Percentiles rank a stretch among this genome's conserved stretches.
Evolutionary conservation across 768 basidiomycete species (phyloP).

Genomic region (Exsudoporus frostii): DNA sequence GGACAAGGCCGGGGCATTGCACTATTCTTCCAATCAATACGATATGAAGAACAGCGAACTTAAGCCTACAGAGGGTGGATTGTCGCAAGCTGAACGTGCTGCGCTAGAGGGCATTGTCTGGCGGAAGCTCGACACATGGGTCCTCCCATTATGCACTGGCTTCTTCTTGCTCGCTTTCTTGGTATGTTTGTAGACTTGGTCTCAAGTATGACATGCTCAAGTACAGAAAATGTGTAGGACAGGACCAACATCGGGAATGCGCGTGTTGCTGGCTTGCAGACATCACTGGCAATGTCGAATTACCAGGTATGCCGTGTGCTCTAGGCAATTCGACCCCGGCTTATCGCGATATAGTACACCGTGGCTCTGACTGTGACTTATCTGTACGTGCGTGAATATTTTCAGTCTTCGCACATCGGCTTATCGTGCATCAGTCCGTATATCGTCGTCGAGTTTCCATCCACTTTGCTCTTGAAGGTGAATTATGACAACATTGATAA

Average conservation of each 20-base stretch:
- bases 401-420: not conserved
- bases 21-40: not conserved
- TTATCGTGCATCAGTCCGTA: conserved; percentile 36
- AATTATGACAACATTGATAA: not conserved
- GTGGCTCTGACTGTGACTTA: conserved; percentile 31
- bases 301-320: conserved; percentile 20
- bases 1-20: not conserved
- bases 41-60: not conserved
- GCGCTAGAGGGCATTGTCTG: conserved; percentile 40
- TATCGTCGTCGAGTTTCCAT: conserved; percentile 55
- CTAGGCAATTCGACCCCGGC: not conserved
- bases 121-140: conserved; percentile 46
- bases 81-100: conserved; percentile 6
- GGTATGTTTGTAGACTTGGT: conserved; percentile 31
- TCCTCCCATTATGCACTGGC: conserved; percentile 47
- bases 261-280: conserved; percentile 57
- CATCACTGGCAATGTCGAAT: conserved; percentile 37
- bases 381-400: conserved; percentile 15
- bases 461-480: conserved; percentile 55
- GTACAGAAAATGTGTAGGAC: conserved; percentile 25
- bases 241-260: conserved; percentile 55
- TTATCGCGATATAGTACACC: conserved; percentile 30
- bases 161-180: conserved; percentile 52
- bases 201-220: not conserved
- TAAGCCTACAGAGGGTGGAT: not conserved